These are phyloP conservation scores for Gamarada debralockiae DNA, from an alignment of 495 filamentous ascomycete genomes.

Conservation along the genomic window DNA sequence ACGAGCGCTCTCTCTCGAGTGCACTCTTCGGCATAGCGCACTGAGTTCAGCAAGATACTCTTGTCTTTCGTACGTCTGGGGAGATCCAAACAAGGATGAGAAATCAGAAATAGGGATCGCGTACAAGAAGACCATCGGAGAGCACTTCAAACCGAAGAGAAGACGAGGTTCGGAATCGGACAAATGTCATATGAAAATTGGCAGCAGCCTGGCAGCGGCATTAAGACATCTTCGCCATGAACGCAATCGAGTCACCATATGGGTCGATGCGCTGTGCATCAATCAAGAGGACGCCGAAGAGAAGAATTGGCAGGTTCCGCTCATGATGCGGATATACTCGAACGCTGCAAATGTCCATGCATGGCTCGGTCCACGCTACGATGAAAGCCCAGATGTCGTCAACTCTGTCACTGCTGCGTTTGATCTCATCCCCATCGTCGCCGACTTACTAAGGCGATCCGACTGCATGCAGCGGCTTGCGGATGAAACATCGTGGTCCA, in stretches of 20 bases:
- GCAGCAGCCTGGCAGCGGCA: constrained; percentile 1
- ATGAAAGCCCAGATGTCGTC: not conserved
- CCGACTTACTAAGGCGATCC: not conserved
- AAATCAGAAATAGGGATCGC: too few relatives aligned
- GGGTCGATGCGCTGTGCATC: too few relatives aligned
- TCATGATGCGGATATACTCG: constrained; percentile 1
- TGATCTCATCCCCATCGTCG: not conserved
- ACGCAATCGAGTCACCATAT: constrained; percentile 1
- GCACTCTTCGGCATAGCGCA: too few relatives aligned
- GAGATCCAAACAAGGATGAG: too few relatives aligned
- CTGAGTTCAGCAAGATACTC: too few relatives aligned
- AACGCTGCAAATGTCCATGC: not conserved
- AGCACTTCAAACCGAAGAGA: constrained; percentile 1
- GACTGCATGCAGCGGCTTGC: not conserved
- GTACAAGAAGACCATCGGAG: too few relatives aligned
- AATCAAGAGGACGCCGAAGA: not conserved
- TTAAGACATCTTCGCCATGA: constrained; percentile 1
- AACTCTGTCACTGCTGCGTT: constrained; percentile 1
- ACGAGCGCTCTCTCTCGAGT: too few relatives aligned
- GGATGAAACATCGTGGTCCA: constrained; percentile 1
- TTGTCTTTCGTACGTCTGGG: too few relatives aligned
- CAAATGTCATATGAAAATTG: constrained; percentile 1
- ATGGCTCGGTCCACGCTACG: not conserved
- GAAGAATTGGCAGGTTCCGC: not conserved
- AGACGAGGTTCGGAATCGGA: constrained; percentile 1